A percentile compares a stretch with the other conserved stretches of the same genome.
Evolutionary conservation across 2,329 filamentous ascomycete species (phyloP).

Genomic region (Colletotrichum sansevieriae): DNA sequence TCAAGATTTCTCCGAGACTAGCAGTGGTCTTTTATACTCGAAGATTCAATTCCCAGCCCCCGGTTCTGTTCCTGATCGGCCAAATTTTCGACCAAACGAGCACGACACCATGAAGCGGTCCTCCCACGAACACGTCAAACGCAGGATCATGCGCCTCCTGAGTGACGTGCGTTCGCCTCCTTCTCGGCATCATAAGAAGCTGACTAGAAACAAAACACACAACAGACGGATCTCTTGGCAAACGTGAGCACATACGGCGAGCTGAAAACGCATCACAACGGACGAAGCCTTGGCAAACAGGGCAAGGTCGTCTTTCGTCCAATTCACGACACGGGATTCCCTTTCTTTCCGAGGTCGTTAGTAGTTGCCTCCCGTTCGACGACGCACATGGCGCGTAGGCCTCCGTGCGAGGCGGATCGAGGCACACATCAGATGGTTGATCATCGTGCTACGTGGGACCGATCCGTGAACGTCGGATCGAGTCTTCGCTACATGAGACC

Average conservation of each 20-base stretch:
- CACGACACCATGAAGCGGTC: neutral
- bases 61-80: neutral
- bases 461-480: neutral
- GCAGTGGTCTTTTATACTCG: too few relatives aligned
- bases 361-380: slow-evolving; percentile 11
- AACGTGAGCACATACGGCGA: slow-evolving; percentile 1
- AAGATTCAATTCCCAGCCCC: too few relatives aligned
- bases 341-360: neutral
- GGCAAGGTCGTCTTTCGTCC: slow-evolving; percentile 16
- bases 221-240: slow-evolving; percentile 24
- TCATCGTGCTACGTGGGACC: slow-evolving; percentile 26
- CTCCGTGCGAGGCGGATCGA: slow-evolving; percentile 5
- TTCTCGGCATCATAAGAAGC: slow-evolving; percentile 17
- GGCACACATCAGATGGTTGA: slow-evolving; percentile 27
- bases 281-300: slow-evolving; percentile 15
- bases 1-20: too few relatives aligned
- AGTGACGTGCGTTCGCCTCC: neutral
- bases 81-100: neutral
- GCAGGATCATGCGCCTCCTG: neutral
- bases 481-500: slow-evolving; percentile 20
- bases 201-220: neutral
- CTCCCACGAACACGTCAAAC: neutral
- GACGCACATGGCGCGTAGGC: neutral
- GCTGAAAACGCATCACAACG: neutral
- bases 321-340: neutral